These are phyloP conservation scores for Tuber aestivum DNA, from an alignment of 495 filamentous ascomycete genomes.

Conservation along the genomic window DNA sequence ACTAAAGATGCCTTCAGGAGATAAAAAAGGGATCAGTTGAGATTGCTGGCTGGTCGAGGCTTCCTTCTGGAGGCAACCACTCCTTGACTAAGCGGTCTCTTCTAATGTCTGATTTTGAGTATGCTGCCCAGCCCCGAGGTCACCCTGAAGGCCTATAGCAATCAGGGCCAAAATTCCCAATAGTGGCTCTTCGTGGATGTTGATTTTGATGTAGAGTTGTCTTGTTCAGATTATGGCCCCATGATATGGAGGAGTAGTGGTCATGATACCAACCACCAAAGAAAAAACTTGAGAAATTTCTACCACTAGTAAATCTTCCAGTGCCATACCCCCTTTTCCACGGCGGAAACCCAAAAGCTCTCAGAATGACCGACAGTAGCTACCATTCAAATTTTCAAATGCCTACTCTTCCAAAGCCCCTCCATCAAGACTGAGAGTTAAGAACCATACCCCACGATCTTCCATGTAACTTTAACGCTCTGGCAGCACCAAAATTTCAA, in stretches of 20 bases:
- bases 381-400: not conserved
- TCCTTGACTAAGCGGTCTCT: not conserved
- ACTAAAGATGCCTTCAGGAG: not conserved
- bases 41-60: not conserved
- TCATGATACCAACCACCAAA: not conserved
- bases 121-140: not conserved
- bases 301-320: not conserved
- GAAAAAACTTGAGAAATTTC: not conserved
- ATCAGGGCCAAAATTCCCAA: not conserved
- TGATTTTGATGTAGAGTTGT: not conserved
- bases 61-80: not conserved
- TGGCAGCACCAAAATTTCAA: not conserved
- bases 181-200: not conserved
- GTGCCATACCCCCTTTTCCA: not conserved
- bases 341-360: not conserved
- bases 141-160: not conserved
- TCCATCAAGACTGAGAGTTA: not conserved
- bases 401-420: not conserved
- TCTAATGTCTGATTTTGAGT: not conserved
- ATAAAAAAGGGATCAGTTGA: not conserved
- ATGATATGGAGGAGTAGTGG: not conserved
- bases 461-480: not conserved
- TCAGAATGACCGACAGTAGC: not conserved
- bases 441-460: not conserved
- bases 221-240: not conserved